Evolutionary conservation across 371 early-diverging fungal species (phyloP), one percentile per base, ranked within the genome.

Genomic region (Actinomucor elegans): DNA sequence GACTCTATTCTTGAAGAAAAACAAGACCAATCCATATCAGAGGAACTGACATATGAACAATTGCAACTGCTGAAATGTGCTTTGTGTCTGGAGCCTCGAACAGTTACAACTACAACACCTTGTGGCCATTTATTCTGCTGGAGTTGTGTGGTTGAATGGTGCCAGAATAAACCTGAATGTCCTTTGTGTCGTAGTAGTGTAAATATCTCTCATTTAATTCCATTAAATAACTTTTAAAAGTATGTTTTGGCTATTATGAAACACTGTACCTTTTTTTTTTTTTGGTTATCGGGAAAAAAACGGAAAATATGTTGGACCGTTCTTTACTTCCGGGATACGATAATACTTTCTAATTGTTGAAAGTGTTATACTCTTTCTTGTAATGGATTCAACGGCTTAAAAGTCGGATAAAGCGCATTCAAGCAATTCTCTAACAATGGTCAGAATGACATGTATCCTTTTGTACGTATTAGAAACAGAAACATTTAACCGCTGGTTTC

Each of bases 91-190:
- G 85, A 87, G 29, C 81, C 71, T 18, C 85, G 94, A 18, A 88
- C 75, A 29, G 66, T 77, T 26, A 83, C 93, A 0, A 92, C 94
- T 0, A 80, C 90, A 0, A 93, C 96, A 0, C 88, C 91, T 3
- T 96, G 96, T 66, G 96, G 96, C 0, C 96, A 96, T 68, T 57
- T 96, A 60, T 94, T 94, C 59, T 96, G 96, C 68, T 96, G 94
- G 94, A 84, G 68, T 11, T 96, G 96, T 60, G 87, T 92, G 33
- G 77, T 88, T 20, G 93, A 93, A 66, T 94, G 96, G 94, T 91
- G 92, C 59, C 83, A 89, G 54, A 90, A 85, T 55, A 93, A 92
- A 80, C 76, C 89, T 1, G 94, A 94, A 62, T 94, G 94, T 55
- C 93, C 94, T 10, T 73, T 94, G 0, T 94, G 94, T 47, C 84